A percentile compares a stretch with the other conserved stretches of the same genome.
Evolutionary conservation across 495 filamentous ascomycete genomes (phyloP).

Genomic region (Chaetomium fimeti): DNA sequence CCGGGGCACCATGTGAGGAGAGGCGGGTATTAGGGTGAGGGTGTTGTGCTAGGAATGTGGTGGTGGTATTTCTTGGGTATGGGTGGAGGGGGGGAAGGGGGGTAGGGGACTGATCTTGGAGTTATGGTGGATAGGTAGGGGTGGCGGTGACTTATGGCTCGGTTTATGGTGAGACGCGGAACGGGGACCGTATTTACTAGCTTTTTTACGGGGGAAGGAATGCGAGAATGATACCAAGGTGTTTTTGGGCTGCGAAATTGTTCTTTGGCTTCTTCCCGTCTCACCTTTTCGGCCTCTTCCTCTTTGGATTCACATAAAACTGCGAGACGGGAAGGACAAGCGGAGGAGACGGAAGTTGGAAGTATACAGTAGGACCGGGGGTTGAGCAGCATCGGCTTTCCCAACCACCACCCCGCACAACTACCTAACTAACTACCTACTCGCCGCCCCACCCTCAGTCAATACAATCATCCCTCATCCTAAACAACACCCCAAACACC

Average conservation of each 20-base stretch:
- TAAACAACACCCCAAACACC: constrained; percentile 67
- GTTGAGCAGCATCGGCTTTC: neutral
- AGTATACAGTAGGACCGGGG: neutral
- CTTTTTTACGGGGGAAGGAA: neutral
- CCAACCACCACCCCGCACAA: neutral
- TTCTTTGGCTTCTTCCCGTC: neutral
- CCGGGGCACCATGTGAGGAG: neutral
- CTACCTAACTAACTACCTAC: no score
- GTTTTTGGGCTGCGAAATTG: neutral
- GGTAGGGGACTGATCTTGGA: neutral
- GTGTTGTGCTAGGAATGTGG: no score
- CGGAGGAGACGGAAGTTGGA: no score
- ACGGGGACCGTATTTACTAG: neutral
- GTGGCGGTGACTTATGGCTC: neutral
- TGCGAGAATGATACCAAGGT: neutral
- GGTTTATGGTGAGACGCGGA: neutral
- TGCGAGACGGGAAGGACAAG: no score
- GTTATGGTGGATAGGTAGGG: neutral
- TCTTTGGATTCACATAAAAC: neutral
- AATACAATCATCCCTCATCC: constrained; percentile 67
- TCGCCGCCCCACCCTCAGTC: constrained; percentile 50
- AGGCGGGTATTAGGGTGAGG: neutral
- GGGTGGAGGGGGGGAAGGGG: no score
- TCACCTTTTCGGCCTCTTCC: neutral
- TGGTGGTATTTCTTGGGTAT: no score